These are phyloP conservation scores for Lentinula sp. DNA, from an alignment of 768 basidiomycete genomes.

Conservation along the genomic window DNA sequence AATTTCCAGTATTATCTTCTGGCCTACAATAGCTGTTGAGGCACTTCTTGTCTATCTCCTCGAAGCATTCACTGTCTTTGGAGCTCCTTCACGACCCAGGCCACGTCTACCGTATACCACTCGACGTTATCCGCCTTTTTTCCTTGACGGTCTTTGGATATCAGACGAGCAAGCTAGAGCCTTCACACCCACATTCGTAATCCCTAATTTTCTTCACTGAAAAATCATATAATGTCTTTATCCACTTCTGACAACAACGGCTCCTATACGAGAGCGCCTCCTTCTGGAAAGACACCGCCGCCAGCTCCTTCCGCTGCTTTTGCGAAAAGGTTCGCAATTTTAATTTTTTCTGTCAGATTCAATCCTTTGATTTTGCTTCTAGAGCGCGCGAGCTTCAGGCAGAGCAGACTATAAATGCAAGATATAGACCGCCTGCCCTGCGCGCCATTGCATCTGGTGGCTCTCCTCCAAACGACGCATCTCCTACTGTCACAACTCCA, in stretches of 20 bases:
- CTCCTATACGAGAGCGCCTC: constrained; percentile 74
- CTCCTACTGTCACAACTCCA: constrained; percentile 51
- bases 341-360: constrained; percentile 6
- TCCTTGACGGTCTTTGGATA: constrained; percentile 22
- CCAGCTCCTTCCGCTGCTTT: constrained; percentile 87
- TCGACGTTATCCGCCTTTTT: constrained; percentile 21
- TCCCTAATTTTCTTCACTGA: constrained; percentile 73
- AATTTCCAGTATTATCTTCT: constrained; percentile 53
- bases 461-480: constrained; percentile 66
- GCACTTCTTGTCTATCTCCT: constrained; percentile 34
- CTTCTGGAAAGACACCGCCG: constrained; percentile 84
- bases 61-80: constrained; percentile 25
- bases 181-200: constrained; percentile 41
- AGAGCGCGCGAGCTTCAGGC: constrained; percentile 86
- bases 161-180: constrained; percentile 1
- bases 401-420: constrained; percentile 59
- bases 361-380: constrained; percentile 10
- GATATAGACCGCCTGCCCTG: constrained; percentile 81
- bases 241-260: constrained; percentile 77
- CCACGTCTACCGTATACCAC: constrained; percentile 21
- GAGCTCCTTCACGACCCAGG: constrained; percentile 30
- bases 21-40: constrained; percentile 51
- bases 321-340: constrained; percentile 65
- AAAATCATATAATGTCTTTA: constrained; percentile 84
- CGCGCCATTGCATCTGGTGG: constrained; percentile 64